Base-by-base conservation (phyloP, 2,329 filamentous ascomycete genomes). In the Zopfia rhizophila region DNA sequence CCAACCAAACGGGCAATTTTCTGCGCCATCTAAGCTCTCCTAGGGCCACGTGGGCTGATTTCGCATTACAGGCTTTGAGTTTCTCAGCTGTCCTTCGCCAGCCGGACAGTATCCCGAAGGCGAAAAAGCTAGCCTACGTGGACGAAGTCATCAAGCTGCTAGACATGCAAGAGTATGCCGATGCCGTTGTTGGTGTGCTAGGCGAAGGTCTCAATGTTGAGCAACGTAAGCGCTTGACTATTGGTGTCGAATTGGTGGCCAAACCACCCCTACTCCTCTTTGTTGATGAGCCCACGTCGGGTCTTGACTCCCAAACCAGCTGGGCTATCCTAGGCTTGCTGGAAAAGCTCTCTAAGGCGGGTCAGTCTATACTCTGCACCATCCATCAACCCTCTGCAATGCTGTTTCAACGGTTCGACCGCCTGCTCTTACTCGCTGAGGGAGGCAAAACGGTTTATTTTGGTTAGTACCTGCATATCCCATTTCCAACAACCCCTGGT, bases 311-410 rank as follows among this genome's bases (percentile, higher is more conserved):
- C 64, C 90, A 96, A 71, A 95, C 91, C 1, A 91, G 91, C 0
- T 96, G 90, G 89, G 88, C 90, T 41, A 96, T 96, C 61, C 81
- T 90, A 40, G 86, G 89, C 65, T 81, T 96, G 7, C 82, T 97
- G 27, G 86, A 91, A 69, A 96, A 94, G 72, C 81, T 97, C 11
- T 89, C 90, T 51, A 87, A 91, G 65, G 86, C 84, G 49, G 92
- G 92, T 8, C 58, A 67, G 46, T 91, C 92, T 35, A 89, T 97
- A 68, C 83, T 97, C 6, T 96, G 91, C 75, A 96, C 92, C 0
- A 96, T 97, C 50, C 92, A 97, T 70, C 92, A 97, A 71, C 92
- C 92, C 7, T 95, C 90, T 4, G 90, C 91, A 16, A 89, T 92
- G 78, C 80, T 97, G 23, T 95, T 97, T 77, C 88, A 95, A 68